A percentile compares a stretch with the other conserved stretches of the same genome.
These are phyloP conservation scores for Suillus hirtellus DNA, from an alignment of 768 basidiomycete species.

Conservation along the genomic window DNA sequence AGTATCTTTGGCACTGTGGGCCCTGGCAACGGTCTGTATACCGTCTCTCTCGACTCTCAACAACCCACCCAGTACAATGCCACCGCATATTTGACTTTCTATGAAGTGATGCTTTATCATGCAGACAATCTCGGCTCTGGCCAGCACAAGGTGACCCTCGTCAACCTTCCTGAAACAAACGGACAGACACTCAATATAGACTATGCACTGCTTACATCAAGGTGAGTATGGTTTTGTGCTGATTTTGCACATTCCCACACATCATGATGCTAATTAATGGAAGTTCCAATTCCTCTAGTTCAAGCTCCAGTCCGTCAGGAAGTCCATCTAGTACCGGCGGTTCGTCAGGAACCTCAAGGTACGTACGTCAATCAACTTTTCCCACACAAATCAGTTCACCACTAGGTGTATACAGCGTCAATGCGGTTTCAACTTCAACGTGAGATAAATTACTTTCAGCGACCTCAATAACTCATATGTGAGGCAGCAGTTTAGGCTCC, in stretches of 20 bases:
- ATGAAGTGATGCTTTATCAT: constrained; percentile 35
- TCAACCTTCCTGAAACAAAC: constrained; percentile 28
- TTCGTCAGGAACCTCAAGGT: constrained; percentile 12
- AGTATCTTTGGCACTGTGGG: constrained; percentile 45
- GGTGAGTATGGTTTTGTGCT: constrained; percentile 14
- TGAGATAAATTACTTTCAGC: constrained; percentile 9
- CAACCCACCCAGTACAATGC: constrained; percentile 7
- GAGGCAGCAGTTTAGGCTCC: constrained; percentile 18
- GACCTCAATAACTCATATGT: constrained; percentile 5
- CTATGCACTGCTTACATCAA: constrained; percentile 31
- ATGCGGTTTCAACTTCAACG: constrained; percentile 15
- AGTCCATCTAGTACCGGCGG: not conserved
- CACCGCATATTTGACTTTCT: constrained; percentile 19
- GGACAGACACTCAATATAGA: constrained; percentile 33
- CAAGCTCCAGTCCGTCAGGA: not conserved
- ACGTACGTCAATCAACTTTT: not conserved
- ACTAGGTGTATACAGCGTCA: not conserved
- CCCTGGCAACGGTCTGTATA: constrained; percentile 35
- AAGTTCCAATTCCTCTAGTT: not conserved
- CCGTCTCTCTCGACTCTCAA: constrained; percentile 37
- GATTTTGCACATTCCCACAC: not conserved
- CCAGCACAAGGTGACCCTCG: constrained; percentile 35
- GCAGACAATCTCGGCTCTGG: constrained; percentile 41
- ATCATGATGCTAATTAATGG: constrained; percentile 1
- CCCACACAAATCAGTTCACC: not conserved